phyloP scores from a whole-genome alignment of 768 basidiomycete genomes.

The Coprinopsis marcescibilis region DNA sequence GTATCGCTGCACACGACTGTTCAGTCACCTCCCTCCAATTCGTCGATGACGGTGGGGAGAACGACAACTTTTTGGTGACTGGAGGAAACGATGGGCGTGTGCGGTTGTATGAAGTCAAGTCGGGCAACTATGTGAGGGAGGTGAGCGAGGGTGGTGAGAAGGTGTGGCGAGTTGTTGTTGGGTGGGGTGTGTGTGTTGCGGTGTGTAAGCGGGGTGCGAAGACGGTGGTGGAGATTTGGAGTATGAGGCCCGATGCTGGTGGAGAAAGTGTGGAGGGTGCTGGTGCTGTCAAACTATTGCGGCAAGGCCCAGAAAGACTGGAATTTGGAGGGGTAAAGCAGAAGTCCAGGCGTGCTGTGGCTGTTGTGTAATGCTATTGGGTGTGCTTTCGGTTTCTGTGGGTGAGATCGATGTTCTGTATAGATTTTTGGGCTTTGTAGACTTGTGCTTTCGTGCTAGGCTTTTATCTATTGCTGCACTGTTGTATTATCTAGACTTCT shows the following conservation, averaged over 20 bases:
- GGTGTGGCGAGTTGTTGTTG: conserved; percentile 83
- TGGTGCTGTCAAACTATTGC: too few relatives aligned
- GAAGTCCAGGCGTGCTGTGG: too few relatives aligned
- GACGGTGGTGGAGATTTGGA: conserved; percentile 88
- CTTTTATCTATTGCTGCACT: too few relatives aligned
- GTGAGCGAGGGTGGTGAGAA: conserved; percentile 71
- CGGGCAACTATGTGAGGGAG: conserved; percentile 69
- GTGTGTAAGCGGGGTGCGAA: conserved; percentile 76
- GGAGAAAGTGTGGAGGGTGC: not conserved
- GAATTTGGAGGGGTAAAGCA: too few relatives aligned
- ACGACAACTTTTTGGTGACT: conserved; percentile 68
- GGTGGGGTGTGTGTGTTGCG: conserved; percentile 59
- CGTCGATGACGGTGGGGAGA: conserved; percentile 30
- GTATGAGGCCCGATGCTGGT: conserved; percentile 43
- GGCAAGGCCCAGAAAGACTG: too few relatives aligned
- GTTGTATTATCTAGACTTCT: too few relatives aligned
- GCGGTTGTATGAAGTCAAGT: conserved; percentile 60
- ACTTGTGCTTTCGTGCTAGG: too few relatives aligned
- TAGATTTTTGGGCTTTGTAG: too few relatives aligned
- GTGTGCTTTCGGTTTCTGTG: too few relatives aligned
- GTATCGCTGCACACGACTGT: conserved; percentile 85
- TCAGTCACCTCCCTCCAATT: conserved; percentile 85
- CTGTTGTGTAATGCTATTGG: too few relatives aligned
- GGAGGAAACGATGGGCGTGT: conserved; percentile 85
- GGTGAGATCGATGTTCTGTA: too few relatives aligned